phyloP scores from a whole-genome alignment of 306 rosid species.

The Quercus agrifolia region DNA sequence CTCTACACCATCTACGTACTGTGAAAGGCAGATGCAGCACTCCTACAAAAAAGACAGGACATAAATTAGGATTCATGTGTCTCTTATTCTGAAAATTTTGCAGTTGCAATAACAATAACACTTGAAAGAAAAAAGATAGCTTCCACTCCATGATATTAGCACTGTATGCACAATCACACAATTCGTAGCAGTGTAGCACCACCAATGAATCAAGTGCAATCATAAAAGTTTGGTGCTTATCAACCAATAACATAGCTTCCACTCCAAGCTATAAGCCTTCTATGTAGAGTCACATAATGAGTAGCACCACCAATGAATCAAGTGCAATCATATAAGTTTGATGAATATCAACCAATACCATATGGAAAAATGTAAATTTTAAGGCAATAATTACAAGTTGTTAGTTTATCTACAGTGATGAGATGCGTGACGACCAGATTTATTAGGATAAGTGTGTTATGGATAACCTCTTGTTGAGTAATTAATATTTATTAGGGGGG shows the following conservation, averaged over 20 bases:
- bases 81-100: background rate
- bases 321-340: background rate
- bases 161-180: no score
- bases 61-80: constrained; percentile 16
- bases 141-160: background rate
- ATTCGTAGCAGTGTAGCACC: no score
- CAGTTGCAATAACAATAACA: background rate
- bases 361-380: background rate
- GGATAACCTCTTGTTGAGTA: background rate
- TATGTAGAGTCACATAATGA: no score
- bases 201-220: no score
- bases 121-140: background rate
- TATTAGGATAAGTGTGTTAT: background rate
- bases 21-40: constrained; percentile 79
- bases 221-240: no score
- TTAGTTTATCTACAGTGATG: background rate
- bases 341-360: background rate
- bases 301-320: background rate
- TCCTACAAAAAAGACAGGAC: constrained; percentile 41
- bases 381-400: background rate
- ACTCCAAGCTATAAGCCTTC: no score
- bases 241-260: no score
- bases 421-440: background rate
- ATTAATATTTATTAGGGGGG: no score
- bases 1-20: constrained; percentile 67